Base-by-base conservation (phyloP, 2,329 filamentous ascomycete species). In the Ceratocystis variospora region DNA sequence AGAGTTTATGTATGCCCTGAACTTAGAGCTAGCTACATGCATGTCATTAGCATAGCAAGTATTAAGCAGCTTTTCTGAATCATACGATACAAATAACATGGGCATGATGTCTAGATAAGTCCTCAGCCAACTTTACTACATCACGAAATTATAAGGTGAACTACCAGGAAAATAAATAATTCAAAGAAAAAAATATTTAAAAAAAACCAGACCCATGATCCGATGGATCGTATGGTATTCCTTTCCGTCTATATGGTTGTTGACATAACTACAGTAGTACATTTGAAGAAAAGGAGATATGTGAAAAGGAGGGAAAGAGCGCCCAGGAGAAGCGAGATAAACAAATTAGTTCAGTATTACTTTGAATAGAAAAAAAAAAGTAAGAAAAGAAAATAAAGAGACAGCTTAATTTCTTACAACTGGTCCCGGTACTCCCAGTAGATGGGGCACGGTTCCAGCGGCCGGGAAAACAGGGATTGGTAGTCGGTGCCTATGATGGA, bases 391-490 rank as follows among this genome's bases (percentile, higher is more conserved):
- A 64, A 46, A 53, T 41, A 55, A 15, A 63, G 10, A 50, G 25
- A 25, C n/a, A 50, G 44, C 3, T 10, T 19, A 4, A 10, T 31
- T 7, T 59, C 53, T 65, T 50, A 65, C 28, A 61, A 53, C 55
- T 65, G 55, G 41, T 83, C 78, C 72, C 88, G 81, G 74, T 80
- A 82, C 79, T 95, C 88, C 85, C 88, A 96, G 74, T 83, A 79
- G 62, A 96, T 83, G 63, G 84, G 79, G 59, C 87, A 87, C 53
- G 87, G 87, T 74, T 87, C 83, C 63, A 88, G 75, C 10, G 88
- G 88, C 70, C 87, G 82, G 62, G 87, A 89, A 76, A 91, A 91
- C 53, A 91, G 79, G 70, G 84, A 87, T 25, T 80, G 78, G 72
- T 87, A 88, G 73, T 88, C 84, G 28, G 86, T 88, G 65, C 78